Base-by-base conservation (phyloP, 768 basidiomycete genomes). In the Crucibulum laeve region DNA sequence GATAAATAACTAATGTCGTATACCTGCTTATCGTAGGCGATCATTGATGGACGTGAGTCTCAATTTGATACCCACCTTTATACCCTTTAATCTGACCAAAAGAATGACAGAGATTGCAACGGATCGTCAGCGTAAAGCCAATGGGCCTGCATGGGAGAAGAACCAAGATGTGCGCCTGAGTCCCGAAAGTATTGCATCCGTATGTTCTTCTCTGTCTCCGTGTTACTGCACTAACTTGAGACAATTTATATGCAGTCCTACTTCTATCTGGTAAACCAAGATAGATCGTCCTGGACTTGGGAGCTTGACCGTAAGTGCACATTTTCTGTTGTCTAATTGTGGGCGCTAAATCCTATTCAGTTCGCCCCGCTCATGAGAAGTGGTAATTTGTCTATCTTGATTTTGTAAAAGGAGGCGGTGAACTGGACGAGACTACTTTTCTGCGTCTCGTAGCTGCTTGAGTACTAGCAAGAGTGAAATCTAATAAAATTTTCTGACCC, bases 271-370 rank as follows among this genome's bases (percentile, higher is more conserved):
- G 74, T 68, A 5, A 74, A 79, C 40, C 87, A 88, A 62, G 82
- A 85, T 41, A 71, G 77, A 22, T 83, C 83, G 30, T 75, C 82
- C 4, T 85, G 77, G 82, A 82, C 84, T 6, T 90, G 85, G 84
- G 87, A 89, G 56, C 69, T 90, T 22, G 87, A 89, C 49, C 66
- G 86, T 87, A 54, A 67, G 84, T 64, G 2, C 3, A n/a, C 7
- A 17, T 19, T 39, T 18, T 34, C 34, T 10, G 19, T 33, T 23
- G 5, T 25, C 3, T 13, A 18, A 19, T 42, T 17, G 14, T 15
- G 1, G 15, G 25, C 26, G 13, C 26, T 49, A 5, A 32, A 25
- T n/a, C 17, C 28, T 18, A 40, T 17, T 13, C 43, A 69, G 71
- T 74, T 11, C 70, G 71, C 14, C 73, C 73, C 19, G 68, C 71